Conservation (phyloP, 441 rosid species). For the Mallotus repandus region DNA sequence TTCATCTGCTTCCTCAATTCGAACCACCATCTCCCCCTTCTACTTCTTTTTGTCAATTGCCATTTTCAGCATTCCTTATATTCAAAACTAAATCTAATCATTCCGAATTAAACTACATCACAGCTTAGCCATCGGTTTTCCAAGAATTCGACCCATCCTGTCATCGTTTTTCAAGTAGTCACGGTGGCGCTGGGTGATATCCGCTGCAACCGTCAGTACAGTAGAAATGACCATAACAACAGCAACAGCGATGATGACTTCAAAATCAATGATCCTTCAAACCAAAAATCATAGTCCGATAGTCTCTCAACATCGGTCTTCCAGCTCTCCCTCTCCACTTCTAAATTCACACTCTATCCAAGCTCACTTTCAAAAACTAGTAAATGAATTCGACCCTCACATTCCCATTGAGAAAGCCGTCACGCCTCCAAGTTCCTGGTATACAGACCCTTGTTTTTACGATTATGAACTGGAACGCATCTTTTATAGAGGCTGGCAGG, state of each 20-base stretch:
- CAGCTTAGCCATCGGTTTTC: too few species aligned
- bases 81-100: too few species aligned
- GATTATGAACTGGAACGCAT: slow-evolving; percentile 58
- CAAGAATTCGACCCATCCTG: too few species aligned
- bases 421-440: slow-evolving; percentile 89
- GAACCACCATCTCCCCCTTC: too few species aligned
- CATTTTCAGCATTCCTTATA: too few species aligned
- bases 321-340: neutral
- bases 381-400: slow-evolving; percentile 54
- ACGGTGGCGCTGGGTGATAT: too few species aligned
- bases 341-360: neutral
- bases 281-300: neutral
- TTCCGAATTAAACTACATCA: too few species aligned
- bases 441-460: slow-evolving; percentile 54
- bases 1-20: too few species aligned
- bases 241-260: neutral
- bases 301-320: neutral
- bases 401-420: slow-evolving; percentile 65
- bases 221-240: neutral
- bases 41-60: too few species aligned
- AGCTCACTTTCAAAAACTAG: slow-evolving; percentile 27
- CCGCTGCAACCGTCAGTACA: neutral
- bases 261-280: neutral
- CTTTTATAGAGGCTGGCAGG: slow-evolving; percentile 87
- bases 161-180: too few species aligned